These are phyloP conservation scores for Dendrobium huoshanense DNA, from an alignment of 106 monocot genomes.

Conservation along the genomic window DNA sequence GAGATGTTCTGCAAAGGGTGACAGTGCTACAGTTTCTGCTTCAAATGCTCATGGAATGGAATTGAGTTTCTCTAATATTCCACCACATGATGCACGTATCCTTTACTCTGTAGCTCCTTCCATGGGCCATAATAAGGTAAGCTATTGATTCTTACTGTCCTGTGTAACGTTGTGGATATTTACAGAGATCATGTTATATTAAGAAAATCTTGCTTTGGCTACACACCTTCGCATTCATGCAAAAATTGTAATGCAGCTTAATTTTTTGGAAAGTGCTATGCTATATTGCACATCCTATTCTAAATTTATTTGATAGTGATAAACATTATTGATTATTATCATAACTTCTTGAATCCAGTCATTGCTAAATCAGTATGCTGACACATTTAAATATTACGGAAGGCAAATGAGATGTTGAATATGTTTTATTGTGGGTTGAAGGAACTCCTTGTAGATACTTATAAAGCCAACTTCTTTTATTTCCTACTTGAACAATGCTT, in stretches of 20 bases:
- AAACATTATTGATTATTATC: not conserved
- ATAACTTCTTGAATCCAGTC: not conserved
- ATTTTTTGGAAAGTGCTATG: too few species aligned
- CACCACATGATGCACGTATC: conserved; percentile 43
- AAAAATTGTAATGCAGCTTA: too few species aligned
- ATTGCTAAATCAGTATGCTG: not conserved
- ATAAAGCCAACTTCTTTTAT: not conserved
- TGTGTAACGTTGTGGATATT: not conserved
- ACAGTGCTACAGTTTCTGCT: not conserved
- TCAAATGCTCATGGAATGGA: conserved; percentile 9
- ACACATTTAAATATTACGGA: not conserved
- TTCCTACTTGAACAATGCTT: not conserved
- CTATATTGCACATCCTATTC: too few species aligned
- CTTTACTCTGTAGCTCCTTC: conserved; percentile 74
- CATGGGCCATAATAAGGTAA: conserved; percentile 91
- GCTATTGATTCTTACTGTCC: not conserved
- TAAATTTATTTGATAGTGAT: not conserved
- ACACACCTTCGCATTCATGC: too few species aligned
- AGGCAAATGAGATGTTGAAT: not conserved
- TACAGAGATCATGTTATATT: not conserved
- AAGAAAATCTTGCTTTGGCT: not conserved
- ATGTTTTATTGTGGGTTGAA: not conserved
- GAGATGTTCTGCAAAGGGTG: conserved; percentile 17
- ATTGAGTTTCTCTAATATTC: conserved; percentile 12
- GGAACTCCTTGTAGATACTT: not conserved